Evolutionary conservation across 371 early-diverging fungal genomes (phyloP), one percentile per base, ranked within the genome.

Genomic region (Mortierella sp.): DNA sequence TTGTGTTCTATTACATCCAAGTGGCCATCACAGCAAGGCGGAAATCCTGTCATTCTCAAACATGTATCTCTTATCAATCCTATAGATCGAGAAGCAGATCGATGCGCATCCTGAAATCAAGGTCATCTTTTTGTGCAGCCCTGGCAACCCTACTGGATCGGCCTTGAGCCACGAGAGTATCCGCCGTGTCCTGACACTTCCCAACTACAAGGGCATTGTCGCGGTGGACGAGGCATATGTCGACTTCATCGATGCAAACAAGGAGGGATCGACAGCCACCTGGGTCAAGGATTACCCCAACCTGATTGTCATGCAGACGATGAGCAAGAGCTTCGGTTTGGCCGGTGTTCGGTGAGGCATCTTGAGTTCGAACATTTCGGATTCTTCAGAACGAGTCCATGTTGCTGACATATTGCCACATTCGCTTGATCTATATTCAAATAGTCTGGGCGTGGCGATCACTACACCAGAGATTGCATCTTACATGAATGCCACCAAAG

Each of bases 221-320:
- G 92, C 94, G 3, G 94, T 99, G 3, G 99, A 99, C 82, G 99
- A 99, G 82, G 99, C 99, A 1, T 99, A 99, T 79, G 90, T 98
- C 17, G 99, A 99, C 80, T 99, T 99, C 81, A 90, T 89, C 27
- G 86, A 86, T 24, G 65, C 64, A 12, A 57, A 56, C 40, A 80
- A 82, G 54, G 89, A 85, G 66, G 91, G 80, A 24, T 87, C 90
- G n/a, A 89, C 91, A 5, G 93, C 92, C 2, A 60, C 78, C 37
- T 94, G 95, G 92, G 89, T 92, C 28, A 70, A 79, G 8, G 73
- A 89, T 37, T 97, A 97, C 65, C 95, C 95, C 29, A 97, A 97
- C 69, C 80, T 99, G 64, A 83, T 99, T 48, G 97, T 99, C 39
- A 92, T 91, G 87, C 98, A 98, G 80, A 99, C 99, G 8, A 84